Evolutionary conservation across 805 yeast genomes (phyloP).

Genomic region (Huiozyma sinensis): DNA sequence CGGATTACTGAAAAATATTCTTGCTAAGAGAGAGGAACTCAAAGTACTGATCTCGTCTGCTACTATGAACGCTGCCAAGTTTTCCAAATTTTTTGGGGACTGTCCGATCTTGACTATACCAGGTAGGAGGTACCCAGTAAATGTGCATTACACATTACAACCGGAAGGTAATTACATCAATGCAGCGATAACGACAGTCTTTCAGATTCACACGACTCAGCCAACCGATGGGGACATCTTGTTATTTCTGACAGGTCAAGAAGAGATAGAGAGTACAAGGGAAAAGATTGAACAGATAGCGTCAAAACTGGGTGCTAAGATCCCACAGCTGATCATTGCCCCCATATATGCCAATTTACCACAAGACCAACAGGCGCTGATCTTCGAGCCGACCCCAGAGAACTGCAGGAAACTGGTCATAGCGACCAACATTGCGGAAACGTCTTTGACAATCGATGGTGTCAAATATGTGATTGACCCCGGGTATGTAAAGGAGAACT

Average conservation of each 20-base stretch:
- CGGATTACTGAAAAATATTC: conserved; percentile 66
- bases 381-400: conserved; percentile 81
- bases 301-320: conserved; percentile 46
- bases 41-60: conserved; percentile 83
- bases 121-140: conserved; percentile 90
- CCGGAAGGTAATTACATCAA: conserved; percentile 89
- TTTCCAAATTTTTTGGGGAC: conserved; percentile 65
- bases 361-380: conserved; percentile 64
- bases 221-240: conserved; percentile 70
- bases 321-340: conserved; percentile 56
- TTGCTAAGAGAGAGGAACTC: conserved; percentile 54
- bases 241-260: conserved; percentile 92
- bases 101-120: conserved; percentile 88
- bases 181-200: conserved; percentile 79
- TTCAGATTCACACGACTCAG: conserved; percentile 65
- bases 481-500: conserved; percentile 88
- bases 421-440: conserved; percentile 96
- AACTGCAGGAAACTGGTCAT: conserved; percentile 75
- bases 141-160: conserved; percentile 66
- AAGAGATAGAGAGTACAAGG: conserved; percentile 79
- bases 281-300: conserved; percentile 61
- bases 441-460: conserved; percentile 94
- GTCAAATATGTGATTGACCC: conserved; percentile 89
- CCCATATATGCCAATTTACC: conserved; percentile 92
- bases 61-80: conserved; percentile 82